These are phyloP conservation scores for Rhododendron kiyosumense DNA, from an alignment of 148 eudicot genomes.

Conservation along the genomic window DNA sequence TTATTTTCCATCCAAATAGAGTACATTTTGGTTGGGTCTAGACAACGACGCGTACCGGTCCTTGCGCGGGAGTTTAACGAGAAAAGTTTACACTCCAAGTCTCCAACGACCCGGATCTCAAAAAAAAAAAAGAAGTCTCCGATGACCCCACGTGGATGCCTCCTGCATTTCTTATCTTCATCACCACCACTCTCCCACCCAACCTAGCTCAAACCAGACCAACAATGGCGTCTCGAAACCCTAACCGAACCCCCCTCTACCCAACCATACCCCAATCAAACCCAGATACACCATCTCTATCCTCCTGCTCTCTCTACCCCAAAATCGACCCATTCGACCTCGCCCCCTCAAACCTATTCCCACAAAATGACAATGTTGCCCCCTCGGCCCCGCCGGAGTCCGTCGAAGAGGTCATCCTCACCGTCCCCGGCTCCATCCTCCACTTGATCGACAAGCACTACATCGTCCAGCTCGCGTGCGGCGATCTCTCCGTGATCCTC, in stretches of 20 bases:
- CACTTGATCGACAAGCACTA: slow-evolving; percentile 68
- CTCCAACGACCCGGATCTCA: background rate
- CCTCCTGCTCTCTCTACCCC: slow-evolving; percentile 54
- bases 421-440: slow-evolving; percentile 59
- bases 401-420: slow-evolving; percentile 38
- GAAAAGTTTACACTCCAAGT: background rate
- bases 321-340: slow-evolving; percentile 36
- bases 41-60: background rate
- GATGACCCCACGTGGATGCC: background rate
- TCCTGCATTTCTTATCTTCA: background rate
- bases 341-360: slow-evolving; percentile 29
- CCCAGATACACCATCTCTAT: slow-evolving; percentile 18
- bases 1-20: background rate
- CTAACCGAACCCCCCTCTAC: slow-evolving; percentile 32
- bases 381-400: slow-evolving; percentile 58
- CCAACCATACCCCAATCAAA: slow-evolving; percentile 33
- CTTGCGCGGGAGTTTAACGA: slow-evolving; percentile 7
- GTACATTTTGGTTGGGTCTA: background rate
- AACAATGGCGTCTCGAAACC: slow-evolving; percentile 51
- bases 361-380: slow-evolving; percentile 14
- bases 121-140: background rate
- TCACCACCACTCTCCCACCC: background rate
- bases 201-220: slow-evolving; percentile 1
- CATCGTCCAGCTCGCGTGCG: slow-evolving; percentile 74
- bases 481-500: slow-evolving; percentile 41